A percentile compares a stretch with the other conserved stretches of the same genome.
These are phyloP conservation scores for Mollisia scopiformis DNA, from an alignment of 2,329 filamentous ascomycete species.

Conservation along the genomic window DNA sequence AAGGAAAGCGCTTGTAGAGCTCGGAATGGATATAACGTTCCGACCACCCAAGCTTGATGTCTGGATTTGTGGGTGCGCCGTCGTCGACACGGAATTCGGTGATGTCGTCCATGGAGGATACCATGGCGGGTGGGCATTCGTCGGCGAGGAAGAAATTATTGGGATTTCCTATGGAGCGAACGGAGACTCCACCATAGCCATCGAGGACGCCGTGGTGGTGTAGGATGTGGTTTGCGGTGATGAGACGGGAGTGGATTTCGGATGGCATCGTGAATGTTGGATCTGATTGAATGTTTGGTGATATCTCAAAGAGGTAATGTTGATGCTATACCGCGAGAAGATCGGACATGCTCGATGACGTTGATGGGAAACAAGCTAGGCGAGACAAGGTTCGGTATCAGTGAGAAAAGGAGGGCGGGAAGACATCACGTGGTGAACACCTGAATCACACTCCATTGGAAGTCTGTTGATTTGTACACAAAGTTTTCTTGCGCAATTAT, in stretches of 20 bases:
- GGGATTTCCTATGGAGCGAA: constrained; percentile 48
- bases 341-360: background rate
- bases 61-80: constrained; percentile 42
- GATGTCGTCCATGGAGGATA: constrained; percentile 45
- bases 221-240: background rate
- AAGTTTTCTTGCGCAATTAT: too few relatives aligned
- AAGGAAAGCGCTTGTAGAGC: constrained; percentile 43
- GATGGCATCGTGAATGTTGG: background rate
- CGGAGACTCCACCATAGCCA: constrained; percentile 56
- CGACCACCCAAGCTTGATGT: constrained; percentile 40
- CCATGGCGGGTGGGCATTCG: constrained; percentile 48
- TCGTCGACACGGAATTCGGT: constrained; percentile 48
- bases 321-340: background rate
- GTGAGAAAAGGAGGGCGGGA: background rate
- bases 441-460: too few relatives aligned
- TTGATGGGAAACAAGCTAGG: background rate
- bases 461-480: too few relatives aligned
- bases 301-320: background rate
- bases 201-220: constrained; percentile 34
- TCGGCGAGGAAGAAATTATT: constrained; percentile 50
- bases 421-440: background rate
- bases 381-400: background rate
- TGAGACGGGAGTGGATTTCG: background rate
- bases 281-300: background rate
- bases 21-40: constrained; percentile 50